phyloP scores from a whole-genome alignment of 441 rosid species.

The Bruguiera hainesii region DNA sequence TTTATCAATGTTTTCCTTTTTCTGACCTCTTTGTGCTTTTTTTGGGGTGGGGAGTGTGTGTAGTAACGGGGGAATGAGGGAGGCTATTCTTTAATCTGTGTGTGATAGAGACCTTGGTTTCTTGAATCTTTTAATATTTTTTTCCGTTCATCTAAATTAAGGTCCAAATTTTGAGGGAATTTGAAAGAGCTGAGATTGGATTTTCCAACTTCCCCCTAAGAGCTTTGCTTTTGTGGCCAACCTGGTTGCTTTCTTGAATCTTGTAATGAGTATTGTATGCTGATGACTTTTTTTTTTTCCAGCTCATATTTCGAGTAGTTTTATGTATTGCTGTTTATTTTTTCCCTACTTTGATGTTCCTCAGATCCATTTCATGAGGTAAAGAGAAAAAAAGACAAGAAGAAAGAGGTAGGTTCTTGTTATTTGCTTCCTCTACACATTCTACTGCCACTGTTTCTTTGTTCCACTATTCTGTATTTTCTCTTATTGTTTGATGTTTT shows the following conservation, averaged over 20 bases:
- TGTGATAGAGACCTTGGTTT: background rate
- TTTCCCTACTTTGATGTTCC: conserved; percentile 22
- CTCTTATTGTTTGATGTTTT: background rate
- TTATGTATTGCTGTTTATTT: conserved; percentile 4
- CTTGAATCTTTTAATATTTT: too few species aligned
- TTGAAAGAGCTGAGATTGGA: too few species aligned
- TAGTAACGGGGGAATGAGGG: background rate
- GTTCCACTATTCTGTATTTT: background rate
- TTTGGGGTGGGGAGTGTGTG: too few species aligned
- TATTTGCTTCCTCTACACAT: conserved; percentile 1
- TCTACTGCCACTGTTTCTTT: background rate
- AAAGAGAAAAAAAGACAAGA: conserved; percentile 71
- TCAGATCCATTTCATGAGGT: conserved; percentile 90
- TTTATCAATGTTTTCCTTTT: too few species aligned
- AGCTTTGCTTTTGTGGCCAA: too few species aligned
- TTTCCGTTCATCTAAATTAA: too few species aligned
- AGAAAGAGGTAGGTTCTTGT: conserved; percentile 65
- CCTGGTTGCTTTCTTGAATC: background rate
- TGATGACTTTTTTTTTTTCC: background rate
- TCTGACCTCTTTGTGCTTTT: too few species aligned
- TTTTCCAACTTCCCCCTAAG: too few species aligned
- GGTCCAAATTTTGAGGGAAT: too few species aligned
- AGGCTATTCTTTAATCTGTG: background rate
- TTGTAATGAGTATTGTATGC: background rate
- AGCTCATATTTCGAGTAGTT: background rate